Evolutionary conservation across 306 rosid species (phyloP).

Genomic region (Quercus berberidifolia): DNA sequence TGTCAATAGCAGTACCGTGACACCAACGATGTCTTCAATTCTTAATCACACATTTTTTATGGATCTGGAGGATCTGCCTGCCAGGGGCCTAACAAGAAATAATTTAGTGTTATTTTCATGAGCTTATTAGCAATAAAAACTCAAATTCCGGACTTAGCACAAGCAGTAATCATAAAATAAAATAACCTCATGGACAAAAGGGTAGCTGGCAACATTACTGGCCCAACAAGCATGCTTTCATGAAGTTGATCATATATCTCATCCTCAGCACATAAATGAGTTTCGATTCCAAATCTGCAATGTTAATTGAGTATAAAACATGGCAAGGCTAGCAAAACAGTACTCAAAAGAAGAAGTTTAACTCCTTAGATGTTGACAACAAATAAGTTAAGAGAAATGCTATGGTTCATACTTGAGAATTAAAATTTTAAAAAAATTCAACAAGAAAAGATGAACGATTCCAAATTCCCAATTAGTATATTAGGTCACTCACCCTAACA

Average conservation of each 20-base stretch:
- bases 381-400: not conserved
- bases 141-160: not conserved
- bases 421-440: too few species aligned
- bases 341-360: not conserved
- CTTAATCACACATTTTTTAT: constrained; percentile 68
- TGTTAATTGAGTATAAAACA: too few species aligned
- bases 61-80: constrained; percentile 99
- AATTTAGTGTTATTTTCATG: not conserved
- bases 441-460: not conserved
- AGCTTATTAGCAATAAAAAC: not conserved
- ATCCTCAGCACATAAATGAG: constrained; percentile 93
- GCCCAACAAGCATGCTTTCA: constrained; percentile 94
- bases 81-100: not conserved
- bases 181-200: constrained; percentile 76
- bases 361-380: not conserved
- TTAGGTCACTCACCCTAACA: not conserved
- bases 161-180: not conserved
- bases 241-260: constrained; percentile 85
- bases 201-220: constrained; percentile 90
- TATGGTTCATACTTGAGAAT: too few species aligned
- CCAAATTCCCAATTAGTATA: not conserved
- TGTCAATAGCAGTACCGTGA: constrained; percentile 65
- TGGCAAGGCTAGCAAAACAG: too few species aligned
- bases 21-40: constrained; percentile 80
- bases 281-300: constrained; percentile 89